Base-by-base conservation (phyloP, 768 basidiomycete species). In the Pleurotus pulmonarius region DNA sequence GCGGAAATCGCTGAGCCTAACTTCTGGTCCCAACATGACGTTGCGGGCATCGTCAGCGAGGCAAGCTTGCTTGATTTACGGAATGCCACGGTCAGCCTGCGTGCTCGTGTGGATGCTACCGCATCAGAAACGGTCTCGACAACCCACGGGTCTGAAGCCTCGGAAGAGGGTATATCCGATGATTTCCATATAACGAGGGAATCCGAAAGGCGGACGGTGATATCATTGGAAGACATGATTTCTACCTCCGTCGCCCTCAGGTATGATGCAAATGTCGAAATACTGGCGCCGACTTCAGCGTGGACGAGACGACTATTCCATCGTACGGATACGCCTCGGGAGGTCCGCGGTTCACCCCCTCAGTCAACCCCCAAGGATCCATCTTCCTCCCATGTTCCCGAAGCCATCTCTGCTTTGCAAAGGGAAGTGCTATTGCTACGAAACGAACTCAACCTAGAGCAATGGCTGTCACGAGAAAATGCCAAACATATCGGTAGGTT, bases 401-500 rank as follows among this genome's bases (percentile, higher is more conserved):
- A 84, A 54, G 85, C 84, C 7, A 83, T 94, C 26, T 80, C 85
- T 12, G 77, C 74, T 5, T 73, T 94, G 57, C 92, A 94, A 67
- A 77, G 87, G 44, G 90, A 94, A 64, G 77, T 89, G 1, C 68
- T 92, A 2, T 69, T 92, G 25, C 73, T 94, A 25, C 78, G 87
- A 48, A 91, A 85, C 65, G 91, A 94, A 60, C 81, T 94, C 41
- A 91, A 92, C 65, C 91, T 93, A 58, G 89, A 94, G 71, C 74
- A 87, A 22, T 94, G 91, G 89, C 73, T 89, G 41, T 85, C 89
- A 56, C 78, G 89, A 60, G 86, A 92, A 69, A 91, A 92, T 57
- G 80, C 88, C 51, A 83, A 85, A 65, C 90, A 93, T 64, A 88
- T 94, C 49, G 89, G 87, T n/a, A 79, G 86, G 40, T 72, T 94